Evolutionary conservation across 371 early-diverging fungal genomes (phyloP), one percentile per base, ranked within the genome.

Genomic region (Rhizopus stolonifer): DNA sequence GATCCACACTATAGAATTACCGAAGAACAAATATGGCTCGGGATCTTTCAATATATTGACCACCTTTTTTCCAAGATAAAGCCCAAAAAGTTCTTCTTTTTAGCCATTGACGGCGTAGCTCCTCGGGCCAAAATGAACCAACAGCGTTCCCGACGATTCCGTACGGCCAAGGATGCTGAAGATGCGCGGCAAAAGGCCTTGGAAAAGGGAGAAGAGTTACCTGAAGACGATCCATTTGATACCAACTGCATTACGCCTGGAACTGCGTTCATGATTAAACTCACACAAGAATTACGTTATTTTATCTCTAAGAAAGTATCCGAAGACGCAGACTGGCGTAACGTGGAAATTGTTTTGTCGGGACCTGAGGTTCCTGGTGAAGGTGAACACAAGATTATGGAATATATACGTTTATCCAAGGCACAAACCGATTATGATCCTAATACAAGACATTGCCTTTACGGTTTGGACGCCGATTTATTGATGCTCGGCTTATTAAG

Each of bases 311-410:
- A 94, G 58, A 90, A 94, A 68, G 77, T 97, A 4, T 87, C 91
- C n/a, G 90, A 88, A 52, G 93, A 97, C 56, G 79, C 87, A 15
- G 86, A 86, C 49, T 99, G 98, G 98, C 84, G 85, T 61, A 72
- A 86, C 47, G 77, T 93, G 18, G 83, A 93, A 68, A 84, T 99
- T 44, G 87, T 99, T 45, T 82, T 99, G 14, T 96, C 96, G 19
- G 96, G 95, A 23, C 94, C 93, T 49, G 92, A 92, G 43, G 83
- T 98, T 0, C 96, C 99, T n/a, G 99, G 99, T 46, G 99, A 99
- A 79, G 99, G 99, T 42, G 99, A 99, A 68, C 99, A 99, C 74
- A 99, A 99, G 72, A 98, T 99, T 56, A 96, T 98, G 94, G 95
- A 95, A 65, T 99, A 92, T 56, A 90, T 99, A 43, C 89, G 99